Base-by-base conservation (phyloP, 2,329 filamentous ascomycete genomes). In the Hirsutella thompsonii region DNA sequence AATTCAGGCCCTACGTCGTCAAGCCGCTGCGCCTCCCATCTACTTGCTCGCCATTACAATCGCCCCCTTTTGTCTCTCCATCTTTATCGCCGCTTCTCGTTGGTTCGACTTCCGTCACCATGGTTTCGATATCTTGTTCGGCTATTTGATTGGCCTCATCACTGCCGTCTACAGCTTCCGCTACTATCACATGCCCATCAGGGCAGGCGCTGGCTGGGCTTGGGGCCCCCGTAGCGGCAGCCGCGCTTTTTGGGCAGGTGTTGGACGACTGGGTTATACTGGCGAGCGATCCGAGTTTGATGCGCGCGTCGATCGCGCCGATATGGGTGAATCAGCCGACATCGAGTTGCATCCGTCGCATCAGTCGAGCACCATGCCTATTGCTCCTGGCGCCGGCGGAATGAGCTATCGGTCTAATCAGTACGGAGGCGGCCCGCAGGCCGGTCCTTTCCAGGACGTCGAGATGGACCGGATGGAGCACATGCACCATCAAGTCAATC, bases 21-120 rank as follows among this genome's bases (percentile, higher is more conserved):
- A 86, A 53, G 83, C 83, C 4, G 89, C 89, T 2, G 83, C 88
- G 0, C 87, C 89, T 1, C 89, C 89, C 0, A 36, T 89, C 8
- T 90, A 87, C 54, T 77, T 92, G 2, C 69, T 94, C 11, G 64
- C 81, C 36, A 58, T 90, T 28, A 72, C 78, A 2, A 66, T 87
- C 16, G 60, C 85, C 1, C 89, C 89, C 2, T 74, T 88, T 47
- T 81, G 79, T 42, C 66, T 76, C 1, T 82, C 88, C 5, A 74
- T 88, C 47, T 94, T 88, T 63, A 83, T 95, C 46, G 72, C 81
- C n/a, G 76, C 80, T 21, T 90, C 86, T 1, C 82, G 90, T 10
- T 96, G 82, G 74, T 88, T 81, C 44, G 81, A 95, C 59, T 93
- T 81, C 64, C 79, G 85, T 32, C 90, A 96, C 59, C 84, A 90